Evolutionary conservation across 2,329 filamentous ascomycete genomes (phyloP).

Genomic region (Epichloe glyceriae): DNA sequence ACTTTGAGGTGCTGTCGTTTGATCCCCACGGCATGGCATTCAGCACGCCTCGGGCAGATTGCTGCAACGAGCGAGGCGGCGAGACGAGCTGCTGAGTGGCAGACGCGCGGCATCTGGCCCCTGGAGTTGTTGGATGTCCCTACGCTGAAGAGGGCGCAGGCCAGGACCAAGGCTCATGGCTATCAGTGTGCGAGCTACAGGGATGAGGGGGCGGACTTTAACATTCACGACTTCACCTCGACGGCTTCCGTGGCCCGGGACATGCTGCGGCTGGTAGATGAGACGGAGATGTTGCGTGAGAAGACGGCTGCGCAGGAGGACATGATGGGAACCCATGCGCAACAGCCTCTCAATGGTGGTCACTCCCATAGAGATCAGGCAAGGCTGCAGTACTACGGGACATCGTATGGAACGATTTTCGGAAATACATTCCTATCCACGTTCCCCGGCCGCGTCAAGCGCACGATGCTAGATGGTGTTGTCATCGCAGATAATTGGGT

Average conservation of each 20-base stretch:
- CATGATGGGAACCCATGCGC: neutral
- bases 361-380: neutral
- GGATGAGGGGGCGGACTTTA: conserved; percentile 3
- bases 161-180: conserved; percentile 11
- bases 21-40: too few species aligned
- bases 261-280: conserved; percentile 3
- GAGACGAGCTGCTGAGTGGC: conserved; percentile 14
- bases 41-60: conserved; percentile 3
- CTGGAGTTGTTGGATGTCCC: too few species aligned
- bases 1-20: too few species aligned
- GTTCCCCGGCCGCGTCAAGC: conserved; percentile 17
- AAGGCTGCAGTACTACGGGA: conserved; percentile 29
- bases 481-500: conserved; percentile 19
- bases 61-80: conserved; percentile 10
- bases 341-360: neutral
- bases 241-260: conserved; percentile 4
- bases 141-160: conserved; percentile 4
- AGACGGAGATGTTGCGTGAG: conserved; percentile 4
- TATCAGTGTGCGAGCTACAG: conserved; percentile 12
- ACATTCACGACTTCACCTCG: conserved; percentile 15
- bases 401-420: conserved; percentile 25
- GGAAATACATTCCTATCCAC: conserved; percentile 14
- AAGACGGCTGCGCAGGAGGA: neutral
- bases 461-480: conserved; percentile 24
- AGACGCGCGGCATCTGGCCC: conserved; percentile 17